These are phyloP conservation scores for Dentipellis sp. DNA, from an alignment of 768 basidiomycete genomes.

Conservation along the genomic window DNA sequence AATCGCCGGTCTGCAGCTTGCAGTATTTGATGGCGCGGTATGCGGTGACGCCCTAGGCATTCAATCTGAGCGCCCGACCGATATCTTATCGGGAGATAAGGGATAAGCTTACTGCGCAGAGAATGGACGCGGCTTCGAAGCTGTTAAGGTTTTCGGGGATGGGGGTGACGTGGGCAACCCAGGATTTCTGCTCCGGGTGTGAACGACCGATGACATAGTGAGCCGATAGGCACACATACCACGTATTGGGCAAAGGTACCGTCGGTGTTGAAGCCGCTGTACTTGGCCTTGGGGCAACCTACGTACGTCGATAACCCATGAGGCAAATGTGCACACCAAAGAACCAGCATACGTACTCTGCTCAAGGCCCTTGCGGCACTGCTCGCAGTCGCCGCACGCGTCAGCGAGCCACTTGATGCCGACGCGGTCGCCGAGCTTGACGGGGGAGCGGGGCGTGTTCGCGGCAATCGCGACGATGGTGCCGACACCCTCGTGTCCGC, in stretches of 20 bases:
- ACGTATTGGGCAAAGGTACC: slow-evolving; percentile 72
- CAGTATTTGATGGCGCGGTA: slow-evolving; percentile 80
- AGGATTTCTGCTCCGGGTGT: slow-evolving; percentile 41
- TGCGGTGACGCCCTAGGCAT: slow-evolving; percentile 65
- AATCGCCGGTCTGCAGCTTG: slow-evolving; percentile 56
- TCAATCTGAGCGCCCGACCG: neutral
- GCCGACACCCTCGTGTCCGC: slow-evolving; percentile 77
- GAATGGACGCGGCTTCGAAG: slow-evolving; percentile 61
- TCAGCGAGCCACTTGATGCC: slow-evolving; percentile 79
- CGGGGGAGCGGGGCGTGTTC: slow-evolving; percentile 45
- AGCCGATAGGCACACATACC: slow-evolving; percentile 14
- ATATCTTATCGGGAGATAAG: neutral
- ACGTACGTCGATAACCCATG: neutral
- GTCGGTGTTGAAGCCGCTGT: slow-evolving; percentile 66
- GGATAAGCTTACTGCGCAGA: slow-evolving; percentile 55
- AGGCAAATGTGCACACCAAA: neutral
- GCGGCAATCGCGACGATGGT: slow-evolving; percentile 71
- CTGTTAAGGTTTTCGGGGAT: slow-evolving; percentile 66
- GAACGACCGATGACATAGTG: neutral
- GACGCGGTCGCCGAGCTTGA: slow-evolving; percentile 72
- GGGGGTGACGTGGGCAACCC: slow-evolving; percentile 62
- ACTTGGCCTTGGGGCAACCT: slow-evolving; percentile 52
- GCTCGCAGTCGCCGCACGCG: slow-evolving; percentile 68
- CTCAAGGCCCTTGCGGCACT: slow-evolving; percentile 68
- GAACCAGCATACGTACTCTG: slow-evolving; percentile 40